Percentiles rank a stretch among this genome's conserved stretches.
Conservation (phyloP, 371 early-diverging fungal species). For the Apophysomyces variabilis region DNA sequence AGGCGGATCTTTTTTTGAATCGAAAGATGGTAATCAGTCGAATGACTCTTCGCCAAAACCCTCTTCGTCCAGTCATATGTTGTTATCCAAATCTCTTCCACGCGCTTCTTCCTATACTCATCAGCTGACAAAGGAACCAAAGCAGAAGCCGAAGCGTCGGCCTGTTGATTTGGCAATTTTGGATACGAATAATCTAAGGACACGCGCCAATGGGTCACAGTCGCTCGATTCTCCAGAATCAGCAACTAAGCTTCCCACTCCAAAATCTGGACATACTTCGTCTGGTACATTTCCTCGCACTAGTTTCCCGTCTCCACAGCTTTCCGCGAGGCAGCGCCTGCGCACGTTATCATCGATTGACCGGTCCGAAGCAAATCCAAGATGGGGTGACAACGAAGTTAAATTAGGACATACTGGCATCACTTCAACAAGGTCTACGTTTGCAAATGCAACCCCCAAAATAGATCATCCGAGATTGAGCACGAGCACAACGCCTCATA, state of each 20-base stretch:
- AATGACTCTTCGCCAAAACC: neutral
- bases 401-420: constrained; percentile 5
- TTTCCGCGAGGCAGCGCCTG: constrained; percentile 17
- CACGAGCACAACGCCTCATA: constrained; percentile 32
- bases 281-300: constrained; percentile 17
- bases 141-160: neutral
- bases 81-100: neutral
- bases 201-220: neutral
- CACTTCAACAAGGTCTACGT: constrained; percentile 25
- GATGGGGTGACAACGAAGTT: constrained; percentile 15
- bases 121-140: constrained; percentile 1
- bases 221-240: constrained; percentile 17
- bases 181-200: neutral
- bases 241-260: constrained; percentile 23
- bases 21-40: neutral
- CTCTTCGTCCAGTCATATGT: neutral
- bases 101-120: neutral
- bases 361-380: constrained; percentile 5
- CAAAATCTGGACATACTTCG: constrained; percentile 14
- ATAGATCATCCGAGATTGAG: constrained; percentile 36
- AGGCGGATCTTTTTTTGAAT: neutral
- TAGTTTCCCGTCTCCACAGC: constrained; percentile 15
- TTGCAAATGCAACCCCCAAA: constrained; percentile 32
- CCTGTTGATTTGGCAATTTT: neutral
- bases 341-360: constrained; percentile 22